Percentiles rank a stretch among this genome's conserved stretches.
phyloP scores from a whole-genome alignment of 257 asterid genomes.

The Henckelia pumila region DNA sequence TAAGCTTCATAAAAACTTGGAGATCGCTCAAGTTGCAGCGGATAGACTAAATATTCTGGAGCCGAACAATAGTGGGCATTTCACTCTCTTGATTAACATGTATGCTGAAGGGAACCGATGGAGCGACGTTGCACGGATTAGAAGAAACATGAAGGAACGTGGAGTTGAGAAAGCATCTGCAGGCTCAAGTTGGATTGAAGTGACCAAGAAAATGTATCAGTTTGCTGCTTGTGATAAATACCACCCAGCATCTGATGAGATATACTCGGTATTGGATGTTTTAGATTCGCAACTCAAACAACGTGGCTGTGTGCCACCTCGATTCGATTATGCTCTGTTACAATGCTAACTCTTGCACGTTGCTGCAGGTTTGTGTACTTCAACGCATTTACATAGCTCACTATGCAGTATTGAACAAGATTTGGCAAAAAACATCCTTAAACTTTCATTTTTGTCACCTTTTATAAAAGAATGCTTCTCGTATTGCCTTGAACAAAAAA shows the following conservation, averaged over 20 bases:
- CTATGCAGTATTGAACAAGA: too few relatives aligned
- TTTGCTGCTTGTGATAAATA: conserved; percentile 63
- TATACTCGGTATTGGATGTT: conserved; percentile 40
- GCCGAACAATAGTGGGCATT: conserved; percentile 62
- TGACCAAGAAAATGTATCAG: conserved; percentile 48
- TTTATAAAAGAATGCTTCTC: too few relatives aligned
- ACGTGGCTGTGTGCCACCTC: conserved; percentile 23
- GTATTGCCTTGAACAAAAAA: too few relatives aligned
- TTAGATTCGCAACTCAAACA: conserved; percentile 57
- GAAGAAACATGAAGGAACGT: conserved; percentile 53
- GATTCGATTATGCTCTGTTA: conserved; percentile 25
- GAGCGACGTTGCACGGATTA: conserved; percentile 53
- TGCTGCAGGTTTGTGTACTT: too few relatives aligned
- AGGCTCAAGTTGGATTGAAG: conserved; percentile 77
- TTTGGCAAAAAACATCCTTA: too few relatives aligned
- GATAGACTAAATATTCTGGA: conserved; percentile 52
- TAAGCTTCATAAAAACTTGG: conserved; percentile 66
- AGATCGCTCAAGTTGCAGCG: conserved; percentile 61
- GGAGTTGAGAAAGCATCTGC: conserved; percentile 64
- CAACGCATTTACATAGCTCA: too few relatives aligned
- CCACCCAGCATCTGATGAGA: conserved; percentile 48
- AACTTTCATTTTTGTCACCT: too few relatives aligned
- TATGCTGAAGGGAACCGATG: conserved; percentile 70
- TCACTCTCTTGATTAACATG: conserved; percentile 59
- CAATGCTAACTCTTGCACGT: neutral